Percentiles rank a stretch among this genome's conserved stretches.
These are phyloP conservation scores for Chalciporus chontae DNA, from an alignment of 768 basidiomycete species.

Conservation along the genomic window DNA sequence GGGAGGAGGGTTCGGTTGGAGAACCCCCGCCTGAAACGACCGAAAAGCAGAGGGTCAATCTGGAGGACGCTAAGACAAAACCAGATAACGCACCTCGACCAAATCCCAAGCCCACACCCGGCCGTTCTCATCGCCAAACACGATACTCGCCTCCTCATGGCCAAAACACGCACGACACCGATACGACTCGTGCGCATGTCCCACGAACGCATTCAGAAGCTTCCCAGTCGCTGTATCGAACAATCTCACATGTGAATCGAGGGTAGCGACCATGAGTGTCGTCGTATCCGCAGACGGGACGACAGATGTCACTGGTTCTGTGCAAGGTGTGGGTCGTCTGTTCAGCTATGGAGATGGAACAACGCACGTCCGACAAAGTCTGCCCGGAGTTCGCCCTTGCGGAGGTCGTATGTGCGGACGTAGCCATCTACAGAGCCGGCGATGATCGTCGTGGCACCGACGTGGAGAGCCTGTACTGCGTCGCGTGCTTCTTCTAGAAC, in stretches of 20 bases:
- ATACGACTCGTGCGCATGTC: conserved; percentile 72
- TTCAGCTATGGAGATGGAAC: too few species aligned
- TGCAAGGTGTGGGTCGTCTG: neutral
- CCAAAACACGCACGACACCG: conserved; percentile 81
- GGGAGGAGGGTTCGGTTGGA: conserved; percentile 71
- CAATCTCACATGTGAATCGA: conserved; percentile 82
- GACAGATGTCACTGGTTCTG: conserved; percentile 86
- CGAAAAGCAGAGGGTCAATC: conserved; percentile 1
- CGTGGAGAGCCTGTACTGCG: conserved; percentile 74
- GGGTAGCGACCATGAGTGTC: conserved; percentile 76
- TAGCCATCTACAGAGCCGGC: conserved; percentile 90
- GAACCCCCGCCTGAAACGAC: conserved; percentile 54
- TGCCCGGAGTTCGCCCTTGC: conserved; percentile 84
- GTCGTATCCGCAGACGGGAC: conserved; percentile 75
- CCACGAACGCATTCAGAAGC: conserved; percentile 79
- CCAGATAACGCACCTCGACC: conserved; percentile 61
- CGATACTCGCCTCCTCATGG: conserved; percentile 73
- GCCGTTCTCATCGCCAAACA: conserved; percentile 91
- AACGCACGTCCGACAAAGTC: conserved; percentile 89
- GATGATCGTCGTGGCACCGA: conserved; percentile 63
- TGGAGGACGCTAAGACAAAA: neutral
- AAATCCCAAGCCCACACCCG: conserved; percentile 91
- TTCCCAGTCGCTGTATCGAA: conserved; percentile 84
- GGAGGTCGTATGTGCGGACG: conserved; percentile 90
- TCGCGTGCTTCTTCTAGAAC: conserved; percentile 85